phyloP scores from a whole-genome alignment of 192 early-diverging fungal genomes.

The Helicostylum pulchrum region DNA sequence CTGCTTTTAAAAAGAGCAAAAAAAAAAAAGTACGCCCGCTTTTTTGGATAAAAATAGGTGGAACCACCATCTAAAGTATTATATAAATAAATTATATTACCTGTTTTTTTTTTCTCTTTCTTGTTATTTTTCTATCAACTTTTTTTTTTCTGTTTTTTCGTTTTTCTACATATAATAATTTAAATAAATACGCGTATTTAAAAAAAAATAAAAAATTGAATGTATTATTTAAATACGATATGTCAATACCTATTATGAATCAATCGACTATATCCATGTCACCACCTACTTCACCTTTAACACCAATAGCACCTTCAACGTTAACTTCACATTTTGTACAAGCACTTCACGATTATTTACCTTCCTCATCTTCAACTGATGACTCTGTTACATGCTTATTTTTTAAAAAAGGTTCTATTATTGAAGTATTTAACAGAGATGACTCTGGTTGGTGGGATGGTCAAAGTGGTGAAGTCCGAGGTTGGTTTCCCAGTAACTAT shows the following conservation, averaged over 20 bases:
- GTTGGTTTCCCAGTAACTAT: conserved; percentile 92
- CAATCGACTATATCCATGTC: background rate
- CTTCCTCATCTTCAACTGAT: conserved; percentile 58
- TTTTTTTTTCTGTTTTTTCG: conserved; percentile 2
- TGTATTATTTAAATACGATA: no score
- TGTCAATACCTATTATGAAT: background rate
- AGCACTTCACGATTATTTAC: conserved; percentile 86
- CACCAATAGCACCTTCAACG: conserved; percentile 11
- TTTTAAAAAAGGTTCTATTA: conserved; percentile 83
- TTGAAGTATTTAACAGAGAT: conserved; percentile 87
- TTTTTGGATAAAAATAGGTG: no score
- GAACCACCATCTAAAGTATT: no score
- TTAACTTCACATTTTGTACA: conserved; percentile 39
- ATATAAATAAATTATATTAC: no score
- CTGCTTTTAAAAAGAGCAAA: no score
- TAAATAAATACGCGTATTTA: no score
- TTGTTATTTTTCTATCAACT: background rate
- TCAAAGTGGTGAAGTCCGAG: conserved; percentile 66
- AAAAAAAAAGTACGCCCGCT: no score
- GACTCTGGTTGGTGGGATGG: conserved; percentile 99
- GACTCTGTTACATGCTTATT: conserved; percentile 54
- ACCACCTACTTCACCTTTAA: conserved; percentile 16
- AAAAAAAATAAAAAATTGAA: no score
- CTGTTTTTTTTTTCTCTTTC: background rate
- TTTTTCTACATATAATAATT: background rate